Evolutionary conservation across 176 grass and related monocot genomes (phyloP), one percentile per base, ranked within the genome.

Genomic region (Triticum monococcum): DNA sequence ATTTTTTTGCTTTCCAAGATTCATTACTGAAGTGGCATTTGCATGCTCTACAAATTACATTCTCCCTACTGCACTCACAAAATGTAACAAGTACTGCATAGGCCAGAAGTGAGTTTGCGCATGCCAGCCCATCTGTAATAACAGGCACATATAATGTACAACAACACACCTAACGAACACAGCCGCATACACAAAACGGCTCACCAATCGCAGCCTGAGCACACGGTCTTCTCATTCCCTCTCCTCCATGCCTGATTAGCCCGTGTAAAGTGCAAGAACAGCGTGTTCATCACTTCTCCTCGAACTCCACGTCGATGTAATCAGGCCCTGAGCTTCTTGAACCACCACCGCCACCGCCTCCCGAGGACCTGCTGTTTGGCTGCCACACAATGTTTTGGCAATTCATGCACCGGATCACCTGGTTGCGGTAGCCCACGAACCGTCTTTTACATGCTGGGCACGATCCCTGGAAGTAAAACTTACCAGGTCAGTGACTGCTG

Each of bases 381-480:
- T 98, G 97, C 97, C 97, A 94, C 14, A 98, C 97, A 36, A 96
- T 98, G 57, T 96, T 98, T 81, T 91, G 88, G 72, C 94, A 98
- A 73, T 90, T 93, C 64, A 87, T 96, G 88, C 97, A 98, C 24
- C 92, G 87, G 46, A 96, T 94, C 35, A 96, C 91, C 82, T 96
- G 92, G 82, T 68, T 96, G 62, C 92, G 93, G 69, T 91, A 94
- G 1, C 97, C 97, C 23, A 92, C 81, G 32, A 98, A 98, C 75
- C 82, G 81, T 64, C 88, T 91, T 80, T 92, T 92, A 75, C 97
- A 96, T 64, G 97, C 94, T 52, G 97, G 97, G 37, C 97, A 98
- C 22, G 97, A 84, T 86, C 97, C 97, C 97, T 98, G 85, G 9
- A 84, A 80, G 73, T 80, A 28, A 84, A 70, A 54, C 37, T 31